Conservation (phyloP, 345 rosid genomes). For the Bruguiera parviflora region DNA sequence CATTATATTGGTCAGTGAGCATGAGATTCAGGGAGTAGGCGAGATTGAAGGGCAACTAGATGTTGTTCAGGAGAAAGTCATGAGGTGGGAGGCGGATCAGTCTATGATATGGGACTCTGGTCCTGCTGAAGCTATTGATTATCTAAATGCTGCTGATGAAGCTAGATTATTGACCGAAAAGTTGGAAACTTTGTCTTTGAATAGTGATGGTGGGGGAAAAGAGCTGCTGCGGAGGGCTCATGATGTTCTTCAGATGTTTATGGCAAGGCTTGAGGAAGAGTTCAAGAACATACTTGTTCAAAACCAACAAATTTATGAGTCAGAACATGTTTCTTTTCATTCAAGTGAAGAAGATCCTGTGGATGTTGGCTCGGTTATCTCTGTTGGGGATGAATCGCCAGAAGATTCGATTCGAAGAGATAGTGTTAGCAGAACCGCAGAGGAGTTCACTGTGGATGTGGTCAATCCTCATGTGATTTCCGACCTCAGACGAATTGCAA, state of each 20-base stretch:
- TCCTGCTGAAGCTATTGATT: conserved; percentile 44
- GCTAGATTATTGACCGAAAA: conserved; percentile 46
- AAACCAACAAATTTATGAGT: conserved; percentile 65
- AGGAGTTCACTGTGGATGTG: conserved; percentile 57
- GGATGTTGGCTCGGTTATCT: conserved; percentile 50
- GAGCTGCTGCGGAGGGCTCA: conserved; percentile 54
- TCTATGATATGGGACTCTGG: conserved; percentile 75
- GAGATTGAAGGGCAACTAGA: conserved; percentile 39
- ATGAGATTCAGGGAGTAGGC: conserved; percentile 18
- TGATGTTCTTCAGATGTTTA: conserved; percentile 72
- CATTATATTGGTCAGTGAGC: conserved; percentile 33
- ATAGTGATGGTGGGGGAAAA: conserved; percentile 31
- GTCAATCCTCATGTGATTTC: conserved; percentile 54
- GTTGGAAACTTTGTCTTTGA: conserved; percentile 38
- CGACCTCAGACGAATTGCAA: conserved; percentile 66
- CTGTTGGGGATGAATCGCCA: conserved; percentile 56
- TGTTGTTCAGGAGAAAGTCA: conserved; percentile 57
- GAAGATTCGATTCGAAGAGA: conserved; percentile 53
- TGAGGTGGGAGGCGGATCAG: conserved; percentile 61
- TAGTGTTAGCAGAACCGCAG: conserved; percentile 51
- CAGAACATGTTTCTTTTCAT: conserved; percentile 60
- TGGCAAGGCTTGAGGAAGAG: conserved; percentile 89
- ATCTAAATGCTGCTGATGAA: conserved; percentile 56
- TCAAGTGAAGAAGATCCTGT: conserved; percentile 57
- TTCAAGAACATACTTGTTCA: conserved; percentile 66